Evolutionary conservation across 148 eudicot species (phyloP).

Genomic region (Rhododendron mucronatum): DNA sequence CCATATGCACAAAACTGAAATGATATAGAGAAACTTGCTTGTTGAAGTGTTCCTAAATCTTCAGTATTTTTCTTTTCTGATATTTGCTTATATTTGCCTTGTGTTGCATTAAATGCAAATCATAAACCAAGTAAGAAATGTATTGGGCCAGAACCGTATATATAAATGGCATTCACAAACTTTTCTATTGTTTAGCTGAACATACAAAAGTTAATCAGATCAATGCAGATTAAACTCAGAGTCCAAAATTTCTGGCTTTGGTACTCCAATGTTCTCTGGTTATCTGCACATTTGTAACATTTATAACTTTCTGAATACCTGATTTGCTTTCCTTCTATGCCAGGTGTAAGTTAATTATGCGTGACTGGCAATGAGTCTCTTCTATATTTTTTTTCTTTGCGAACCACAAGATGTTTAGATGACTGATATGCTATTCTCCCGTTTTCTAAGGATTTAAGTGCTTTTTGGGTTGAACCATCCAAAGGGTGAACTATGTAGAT

Average conservation of each 20-base stretch:
- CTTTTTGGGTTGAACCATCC: neutral
- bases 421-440: neutral
- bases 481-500: neutral
- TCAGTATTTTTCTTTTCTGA: neutral
- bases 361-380: neutral
- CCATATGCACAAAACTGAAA: neutral
- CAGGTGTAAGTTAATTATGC: neutral
- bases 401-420: neutral
- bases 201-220: neutral
- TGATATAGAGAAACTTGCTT: neutral
- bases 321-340: neutral
- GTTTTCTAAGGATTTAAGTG: neutral
- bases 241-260: neutral
- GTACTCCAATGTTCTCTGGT: neutral
- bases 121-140: neutral
- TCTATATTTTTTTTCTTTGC: neutral
- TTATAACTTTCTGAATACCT: constrained; percentile 2
- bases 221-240: neutral
- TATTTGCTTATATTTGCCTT: neutral
- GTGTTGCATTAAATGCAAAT: constrained; percentile 2
- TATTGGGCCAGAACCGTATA: neutral
- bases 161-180: neutral
- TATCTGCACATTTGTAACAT: neutral
- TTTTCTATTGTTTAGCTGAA: neutral
- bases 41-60: neutral